Base-by-base conservation (phyloP, 2,329 filamentous ascomycete species). In the Colletotrichum destructivum region DNA sequence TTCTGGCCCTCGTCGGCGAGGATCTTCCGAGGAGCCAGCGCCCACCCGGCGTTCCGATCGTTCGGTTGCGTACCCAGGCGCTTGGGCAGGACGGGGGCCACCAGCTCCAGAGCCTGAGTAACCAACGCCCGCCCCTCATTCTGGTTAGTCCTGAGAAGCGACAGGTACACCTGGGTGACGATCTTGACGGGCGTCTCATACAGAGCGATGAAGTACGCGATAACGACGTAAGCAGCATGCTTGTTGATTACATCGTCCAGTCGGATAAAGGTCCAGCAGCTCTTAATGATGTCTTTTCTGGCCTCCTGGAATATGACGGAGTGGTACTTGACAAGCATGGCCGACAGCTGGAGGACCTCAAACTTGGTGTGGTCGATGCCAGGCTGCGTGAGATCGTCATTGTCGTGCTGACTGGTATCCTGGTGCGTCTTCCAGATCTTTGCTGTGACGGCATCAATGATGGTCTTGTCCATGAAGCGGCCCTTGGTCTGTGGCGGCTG, bases 221-320 rank as follows among this genome's bases (percentile, higher is more conserved):
- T 97, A 7, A 99, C 91, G 6, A 98, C 96, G 77, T 99, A 99
- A 3, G 96, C 95, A 0, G 96, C 96, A 80, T 98, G 96, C 82
- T 99, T 99, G 86, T 98, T 99, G 85, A 99, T 98, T 69, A 98
- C 94, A 81, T 99, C 96, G 78, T 99, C 97, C n/a, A 99, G 89
- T 31, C 94, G 91, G 77, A 99, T 99, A 79, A 98, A 98, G 21
- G 95, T 98, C 96, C 96, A 99, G 3, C 95, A 95, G 82, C 98
- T 99, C 82, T 98, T 98, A 79, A 99, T 99, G 73, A 99, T 96
- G 75, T 99, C 96, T 82, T 99, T 99, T 47, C 97, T 91, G 2
- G 94, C 92, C 77, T 98, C 96, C 75, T 97, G 93, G 1, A 99
- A 89, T 65, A 95, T 93, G 42, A 90, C 89, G 77, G 96, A 91